Evolutionary conservation across 108 stramenopile species (phyloP).

Genomic region (Bacterosira constricta): DNA sequence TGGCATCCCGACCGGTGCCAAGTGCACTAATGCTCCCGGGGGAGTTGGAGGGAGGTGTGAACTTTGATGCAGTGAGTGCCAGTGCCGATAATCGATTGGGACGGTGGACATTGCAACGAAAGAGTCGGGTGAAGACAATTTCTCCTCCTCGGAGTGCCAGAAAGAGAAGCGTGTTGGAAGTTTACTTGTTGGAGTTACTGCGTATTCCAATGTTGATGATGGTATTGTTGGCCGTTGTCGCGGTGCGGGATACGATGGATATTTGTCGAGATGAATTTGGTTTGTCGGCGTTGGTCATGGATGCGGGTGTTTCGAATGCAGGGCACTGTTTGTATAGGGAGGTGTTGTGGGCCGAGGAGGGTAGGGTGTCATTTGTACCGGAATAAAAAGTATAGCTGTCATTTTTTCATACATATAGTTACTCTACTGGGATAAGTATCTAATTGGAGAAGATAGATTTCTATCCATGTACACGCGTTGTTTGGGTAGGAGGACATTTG

Average conservation of each 20-base stretch:
- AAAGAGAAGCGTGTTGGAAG: slow-evolving; percentile 22
- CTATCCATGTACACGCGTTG: no score
- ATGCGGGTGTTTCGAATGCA: slow-evolving; percentile 21
- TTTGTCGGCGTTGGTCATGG: slow-evolving; percentile 30
- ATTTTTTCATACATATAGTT: no score
- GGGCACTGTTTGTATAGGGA: slow-evolving; percentile 42
- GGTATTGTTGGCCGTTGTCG: slow-evolving; percentile 5
- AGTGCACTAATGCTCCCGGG: slow-evolving; percentile 54
- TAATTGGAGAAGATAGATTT: no score
- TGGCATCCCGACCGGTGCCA: slow-evolving; percentile 76
- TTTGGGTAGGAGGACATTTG: no score
- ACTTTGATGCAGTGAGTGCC: slow-evolving; percentile 73
- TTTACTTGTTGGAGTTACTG: slow-evolving; percentile 9
- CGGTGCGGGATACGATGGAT: slow-evolving; percentile 28
- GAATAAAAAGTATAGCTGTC: slow-evolving; percentile 20
- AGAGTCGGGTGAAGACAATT: slow-evolving; percentile 26
- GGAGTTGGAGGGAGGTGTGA: slow-evolving; percentile 62
- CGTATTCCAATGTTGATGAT: slow-evolving; percentile 29
- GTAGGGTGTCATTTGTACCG: slow-evolving; percentile 39
- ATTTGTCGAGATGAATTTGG: slow-evolving; percentile 31
- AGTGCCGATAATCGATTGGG: slow-evolving; percentile 81
- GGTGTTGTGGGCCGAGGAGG: slow-evolving; percentile 50
- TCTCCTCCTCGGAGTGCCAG: background rate
- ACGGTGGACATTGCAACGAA: slow-evolving; percentile 59
- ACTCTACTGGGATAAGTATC: no score